Conservation (phyloP, 768 basidiomycete species). For the Panaeolus cyanescens region DNA sequence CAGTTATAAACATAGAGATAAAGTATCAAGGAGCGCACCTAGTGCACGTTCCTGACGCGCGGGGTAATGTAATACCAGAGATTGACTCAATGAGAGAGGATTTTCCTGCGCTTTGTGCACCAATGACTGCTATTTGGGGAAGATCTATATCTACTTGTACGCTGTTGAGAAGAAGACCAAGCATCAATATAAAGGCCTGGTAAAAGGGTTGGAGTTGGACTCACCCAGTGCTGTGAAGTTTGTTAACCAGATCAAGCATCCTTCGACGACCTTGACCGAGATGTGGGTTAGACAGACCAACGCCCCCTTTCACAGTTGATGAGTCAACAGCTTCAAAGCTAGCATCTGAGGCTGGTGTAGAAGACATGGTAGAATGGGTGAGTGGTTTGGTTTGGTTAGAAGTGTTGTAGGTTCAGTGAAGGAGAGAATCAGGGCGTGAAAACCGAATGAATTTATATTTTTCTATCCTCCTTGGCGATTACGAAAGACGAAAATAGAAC, state of each 20-base stretch:
- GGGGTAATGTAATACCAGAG: conserved; percentile 69
- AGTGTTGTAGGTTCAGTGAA: too few species aligned
- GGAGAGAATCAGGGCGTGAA: neutral
- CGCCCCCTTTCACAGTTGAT: conserved; percentile 17
- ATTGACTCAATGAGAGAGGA: conserved; percentile 80
- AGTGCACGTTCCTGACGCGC: conserved; percentile 75
- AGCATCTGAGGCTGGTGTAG: neutral
- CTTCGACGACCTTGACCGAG: conserved; percentile 42
- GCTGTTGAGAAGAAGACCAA: conserved; percentile 28
- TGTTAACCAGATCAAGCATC: conserved; percentile 64
- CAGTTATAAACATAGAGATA: neutral
- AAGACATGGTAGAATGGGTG: neutral
- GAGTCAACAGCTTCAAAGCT: neutral
- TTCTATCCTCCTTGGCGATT: too few species aligned
- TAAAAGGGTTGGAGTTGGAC: neutral
- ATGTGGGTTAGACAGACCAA: conserved; percentile 55
- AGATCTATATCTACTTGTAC: conserved; percentile 73
- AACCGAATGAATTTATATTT: neutral
- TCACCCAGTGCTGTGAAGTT: conserved; percentile 63
- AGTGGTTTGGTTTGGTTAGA: too few species aligned
- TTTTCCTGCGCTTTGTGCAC: conserved; percentile 75
- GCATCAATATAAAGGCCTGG: neutral
- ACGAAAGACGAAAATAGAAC: neutral
- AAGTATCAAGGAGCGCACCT: conserved; percentile 39
- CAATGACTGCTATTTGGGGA: conserved; percentile 74